These are phyloP conservation scores for Phytophthora sp. DNA, from an alignment of 352 stramenopile genomes.

Conservation along the genomic window DNA sequence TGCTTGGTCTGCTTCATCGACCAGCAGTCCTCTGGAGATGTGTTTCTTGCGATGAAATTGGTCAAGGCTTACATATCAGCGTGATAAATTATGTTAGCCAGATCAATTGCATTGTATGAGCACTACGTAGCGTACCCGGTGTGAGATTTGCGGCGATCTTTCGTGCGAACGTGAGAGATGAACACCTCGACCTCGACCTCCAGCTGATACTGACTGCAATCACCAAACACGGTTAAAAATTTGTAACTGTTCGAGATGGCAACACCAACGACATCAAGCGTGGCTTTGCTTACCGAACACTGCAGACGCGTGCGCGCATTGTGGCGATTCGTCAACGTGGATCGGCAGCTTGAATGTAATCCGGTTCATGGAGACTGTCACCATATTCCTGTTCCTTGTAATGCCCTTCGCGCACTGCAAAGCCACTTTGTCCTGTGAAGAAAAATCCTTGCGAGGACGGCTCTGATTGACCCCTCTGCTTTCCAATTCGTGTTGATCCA, in stretches of 20 bases:
- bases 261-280: neutral
- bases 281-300: constrained; percentile 42
- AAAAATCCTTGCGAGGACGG: too few relatives aligned
- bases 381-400: constrained; percentile 73
- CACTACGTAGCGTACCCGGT: constrained; percentile 64
- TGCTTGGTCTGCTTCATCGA: constrained; percentile 59
- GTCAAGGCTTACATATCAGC: constrained; percentile 42
- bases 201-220: constrained; percentile 56
- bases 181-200: constrained; percentile 83
- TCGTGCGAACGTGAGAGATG: constrained; percentile 53
- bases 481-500: too few relatives aligned
- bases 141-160: constrained; percentile 59
- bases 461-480: too few relatives aligned
- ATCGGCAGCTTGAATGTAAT: constrained; percentile 80
- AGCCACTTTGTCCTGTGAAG: constrained; percentile 56
- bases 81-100: neutral
- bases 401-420: constrained; percentile 70
- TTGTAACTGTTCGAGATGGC: too few relatives aligned
- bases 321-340: constrained; percentile 69
- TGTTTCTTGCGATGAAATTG: constrained; percentile 44
- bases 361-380: constrained; percentile 68
- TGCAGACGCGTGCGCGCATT: constrained; percentile 65
- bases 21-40: constrained; percentile 51
- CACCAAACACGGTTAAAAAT: neutral
- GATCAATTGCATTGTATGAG: neutral